Evolutionary conservation across 257 asterid species (phyloP).

Genomic region (Solanum sitiens): DNA sequence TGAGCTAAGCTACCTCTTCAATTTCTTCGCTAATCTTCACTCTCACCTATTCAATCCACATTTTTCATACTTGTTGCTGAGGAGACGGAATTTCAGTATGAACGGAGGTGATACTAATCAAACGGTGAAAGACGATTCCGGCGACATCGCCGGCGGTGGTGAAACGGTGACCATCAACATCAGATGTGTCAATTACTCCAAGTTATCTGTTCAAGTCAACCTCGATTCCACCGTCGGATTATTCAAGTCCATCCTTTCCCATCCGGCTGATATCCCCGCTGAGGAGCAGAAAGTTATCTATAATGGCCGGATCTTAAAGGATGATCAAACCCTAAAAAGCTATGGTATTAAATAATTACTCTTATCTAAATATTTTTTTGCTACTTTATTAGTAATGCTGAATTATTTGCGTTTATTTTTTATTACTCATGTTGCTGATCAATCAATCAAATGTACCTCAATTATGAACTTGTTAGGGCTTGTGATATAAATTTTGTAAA

Average conservation of each 20-base stretch:
- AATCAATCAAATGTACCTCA: neutral
- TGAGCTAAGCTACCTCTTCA: no score
- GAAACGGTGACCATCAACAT: constrained; percentile 33
- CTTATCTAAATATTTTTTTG: no score
- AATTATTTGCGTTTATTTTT: neutral
- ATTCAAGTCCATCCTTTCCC: constrained; percentile 33
- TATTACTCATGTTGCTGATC: neutral
- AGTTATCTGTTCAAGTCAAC: constrained; percentile 25
- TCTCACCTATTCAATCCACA: no score
- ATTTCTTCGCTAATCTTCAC: no score
- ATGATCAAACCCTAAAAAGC: constrained; percentile 45
- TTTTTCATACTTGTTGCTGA: no score
- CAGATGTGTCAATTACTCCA: constrained; percentile 35
- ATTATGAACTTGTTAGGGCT: neutral
- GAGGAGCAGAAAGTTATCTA: constrained; percentile 47
- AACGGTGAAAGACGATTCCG: no score
- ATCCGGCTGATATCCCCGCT: constrained; percentile 29
- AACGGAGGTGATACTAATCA: no score
- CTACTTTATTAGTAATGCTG: neutral
- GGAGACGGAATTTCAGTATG: no score
- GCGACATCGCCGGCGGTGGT: neutral
- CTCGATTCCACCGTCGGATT: constrained; percentile 33
- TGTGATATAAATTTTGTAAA: neutral
- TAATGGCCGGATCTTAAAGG: constrained; percentile 56
- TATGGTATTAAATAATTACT: constrained; percentile 22